Percentiles rank a stretch among this genome's conserved stretches.
phyloP scores from a whole-genome alignment of 176 grass and related monocot genomes.

The Tillandsia fasciculata region DNA sequence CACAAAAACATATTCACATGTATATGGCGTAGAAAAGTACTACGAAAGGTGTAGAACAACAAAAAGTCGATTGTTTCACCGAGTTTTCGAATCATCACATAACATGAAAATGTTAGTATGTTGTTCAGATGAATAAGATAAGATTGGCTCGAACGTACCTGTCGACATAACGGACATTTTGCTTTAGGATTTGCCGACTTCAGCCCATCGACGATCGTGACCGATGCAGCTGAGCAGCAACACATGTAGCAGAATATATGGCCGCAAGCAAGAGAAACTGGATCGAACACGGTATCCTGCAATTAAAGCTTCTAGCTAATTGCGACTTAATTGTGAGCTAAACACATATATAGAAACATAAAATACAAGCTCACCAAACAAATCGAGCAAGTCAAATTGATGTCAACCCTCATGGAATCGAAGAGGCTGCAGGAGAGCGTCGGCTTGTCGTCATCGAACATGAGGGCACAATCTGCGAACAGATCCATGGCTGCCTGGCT shows the following conservation, averaged over 20 bases:
- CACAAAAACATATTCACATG: too few species aligned
- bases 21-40: not conserved
- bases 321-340: not conserved
- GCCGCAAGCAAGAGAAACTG: conserved; percentile 58
- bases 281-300: conserved; percentile 73
- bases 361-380: conserved; percentile 59
- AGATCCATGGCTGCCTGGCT: conserved; percentile 39
- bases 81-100: not conserved
- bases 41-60: too few species aligned
- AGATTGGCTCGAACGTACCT: conserved; percentile 21
- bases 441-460: conserved; percentile 59
- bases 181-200: conserved; percentile 39
- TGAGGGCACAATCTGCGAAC: conserved; percentile 57
- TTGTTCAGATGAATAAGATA: not conserved
- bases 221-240: conserved; percentile 64
- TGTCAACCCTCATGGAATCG: conserved; percentile 60
- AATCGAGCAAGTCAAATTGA: conserved; percentile 79
- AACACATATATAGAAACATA: too few species aligned
- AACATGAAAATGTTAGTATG: not conserved
- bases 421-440: conserved; percentile 60
- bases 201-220: conserved; percentile 64
- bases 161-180: conserved; percentile 76
- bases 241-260: conserved; percentile 91
- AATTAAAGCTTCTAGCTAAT: not conserved
- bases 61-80: too few species aligned